Base-by-base conservation (phyloP, 148 eudicot genomes). In the Rhododendron mucronatum region DNA sequence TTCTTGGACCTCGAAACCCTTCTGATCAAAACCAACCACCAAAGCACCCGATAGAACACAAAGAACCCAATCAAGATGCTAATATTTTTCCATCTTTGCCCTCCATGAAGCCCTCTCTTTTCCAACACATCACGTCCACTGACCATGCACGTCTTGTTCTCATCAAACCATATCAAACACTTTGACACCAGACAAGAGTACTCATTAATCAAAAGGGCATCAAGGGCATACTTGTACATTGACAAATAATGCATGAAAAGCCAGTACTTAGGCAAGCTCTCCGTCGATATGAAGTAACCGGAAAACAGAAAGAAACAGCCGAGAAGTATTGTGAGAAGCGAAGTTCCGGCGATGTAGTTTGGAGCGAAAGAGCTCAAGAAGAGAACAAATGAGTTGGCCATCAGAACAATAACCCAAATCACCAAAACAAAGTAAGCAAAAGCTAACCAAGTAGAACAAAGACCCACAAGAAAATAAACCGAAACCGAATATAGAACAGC, bases 201-300 rank as follows among this genome's bases (percentile, higher is more conserved):
- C 92, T 97, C 99, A 47, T 97, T 97, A 84, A 97, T 92, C 59
- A 95, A 86, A 77, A 95, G 81, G 1, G 98, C 96, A 84, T 97
- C 99, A 12, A 97, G 91, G 39, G 93, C 98, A 86, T 97, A 97
- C 87, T 97, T 97, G 88, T 95, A 97, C 96, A 95, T 94, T 41
- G 99, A 97, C 20, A 93, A 82, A 86, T 92, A 97, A 85, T 97
- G 98, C 98, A 97, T 92, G 75, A 93, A 92, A 50, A 93, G 78
- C 98, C 99, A 97, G 85, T 94, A 97, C 89, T 89, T 93, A 0
- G 99, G 99, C 90, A 97, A 44, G 12, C 91, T 93, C 16, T 92
- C 94, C 51, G 91, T 88, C 44, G 94, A 92, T 48, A 97, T 94
- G 88, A 97, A 97, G 92, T 97, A 97, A 12, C 99, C 99, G 21